Base-by-base conservation (phyloP, 2,329 filamentous ascomycete species). In the Aspergillus ochraceoroseus region DNA sequence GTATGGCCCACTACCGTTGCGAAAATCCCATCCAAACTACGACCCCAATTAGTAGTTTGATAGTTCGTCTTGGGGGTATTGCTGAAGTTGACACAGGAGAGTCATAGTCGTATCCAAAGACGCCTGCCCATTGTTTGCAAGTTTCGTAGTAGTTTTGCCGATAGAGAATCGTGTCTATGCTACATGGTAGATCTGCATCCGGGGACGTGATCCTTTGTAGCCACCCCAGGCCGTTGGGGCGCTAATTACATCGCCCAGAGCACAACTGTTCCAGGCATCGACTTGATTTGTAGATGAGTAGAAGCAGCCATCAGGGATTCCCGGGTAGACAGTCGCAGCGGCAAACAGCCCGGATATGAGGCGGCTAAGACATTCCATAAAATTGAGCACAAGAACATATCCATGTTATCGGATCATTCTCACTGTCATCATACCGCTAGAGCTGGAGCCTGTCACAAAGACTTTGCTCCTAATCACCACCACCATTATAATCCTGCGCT, bases 141-240 rank as follows among this genome's bases (percentile, higher is more conserved):
- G 71, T 71, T 63, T 80, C 77, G 26, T 75, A 58, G 53, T 77
- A 77, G 59, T 79, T 79, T 50, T 70, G 67, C 11, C 70, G 70
- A 35, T 65, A 63, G 7, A 80, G 63, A 1, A 69, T 76, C 7
- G 57, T 58, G 53, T 80, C 76, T 2, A 56, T 58, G 25, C 68
- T 71, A 27, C 76, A 53, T 80, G 76, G 63, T 73, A 79, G 53
- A 79, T 69, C 55, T 76, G 73, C 70, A 80, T 74, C 39, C 67
- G 69, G 2, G 77, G 76, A 2, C 73, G 64, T 0, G 65, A 40
- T 2, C 75, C 74, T 11, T 59, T 62, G 52, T 77, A 56, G 2
- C 49, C 53, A 2, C 45, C 50, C 53, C 54, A 56, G 36, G 44
- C 29, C 35, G 50, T 39, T 0, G 52, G 53, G 2, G 53, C 49